Conservation (phyloP, 2,329 filamentous ascomycete species). For the Colletotrichum godetiae region DNA sequence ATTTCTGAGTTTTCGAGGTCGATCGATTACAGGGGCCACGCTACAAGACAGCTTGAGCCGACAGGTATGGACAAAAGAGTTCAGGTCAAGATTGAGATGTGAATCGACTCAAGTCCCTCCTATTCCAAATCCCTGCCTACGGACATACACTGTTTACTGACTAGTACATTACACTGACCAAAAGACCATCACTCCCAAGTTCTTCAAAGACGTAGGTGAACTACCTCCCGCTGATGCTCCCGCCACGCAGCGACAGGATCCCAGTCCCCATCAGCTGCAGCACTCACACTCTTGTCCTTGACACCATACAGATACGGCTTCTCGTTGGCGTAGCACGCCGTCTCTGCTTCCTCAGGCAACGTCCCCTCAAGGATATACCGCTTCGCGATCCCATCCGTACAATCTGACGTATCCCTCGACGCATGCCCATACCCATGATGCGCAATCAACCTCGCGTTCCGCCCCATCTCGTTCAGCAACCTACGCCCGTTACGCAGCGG, state of each 20-base stretch:
- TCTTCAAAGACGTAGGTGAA: background rate
- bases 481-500: constrained; percentile 59
- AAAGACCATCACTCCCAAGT: background rate
- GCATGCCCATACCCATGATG: constrained; percentile 64
- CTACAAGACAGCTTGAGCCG: too few species aligned
- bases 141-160: background rate
- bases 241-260: constrained; percentile 23
- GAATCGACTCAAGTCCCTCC: background rate
- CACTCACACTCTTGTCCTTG: constrained; percentile 19
- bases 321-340: constrained; percentile 57
- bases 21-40: too few species aligned
- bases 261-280: background rate
- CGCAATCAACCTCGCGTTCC: constrained; percentile 58
- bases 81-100: background rate
- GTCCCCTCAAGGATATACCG: constrained; percentile 54
- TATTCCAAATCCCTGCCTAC: background rate
- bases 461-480: constrained; percentile 57
- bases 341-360: constrained; percentile 54
- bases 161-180: background rate
- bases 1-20: too few species aligned
- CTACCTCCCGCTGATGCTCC: background rate
- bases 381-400: constrained; percentile 55
- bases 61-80: too few species aligned
- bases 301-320: constrained; percentile 59
- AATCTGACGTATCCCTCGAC: constrained; percentile 56